A percentile compares a stretch with the other conserved stretches of the same genome.
Evolutionary conservation across 192 early-diverging fungal genomes (phyloP).

Genomic region (Obelidium mucronatum): DNA sequence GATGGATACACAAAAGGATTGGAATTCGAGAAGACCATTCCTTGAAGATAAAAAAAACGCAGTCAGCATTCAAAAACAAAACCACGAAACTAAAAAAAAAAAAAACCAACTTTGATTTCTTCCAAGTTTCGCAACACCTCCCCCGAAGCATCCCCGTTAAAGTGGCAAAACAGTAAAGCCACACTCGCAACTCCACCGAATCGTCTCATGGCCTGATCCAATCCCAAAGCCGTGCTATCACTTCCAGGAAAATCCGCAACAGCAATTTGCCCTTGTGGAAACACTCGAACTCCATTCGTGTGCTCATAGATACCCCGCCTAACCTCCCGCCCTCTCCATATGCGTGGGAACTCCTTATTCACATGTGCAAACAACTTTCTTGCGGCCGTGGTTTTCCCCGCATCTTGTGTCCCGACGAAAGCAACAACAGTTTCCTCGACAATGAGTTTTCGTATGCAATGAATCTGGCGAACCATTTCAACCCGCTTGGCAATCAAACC

Average conservation of each 20-base stretch:
- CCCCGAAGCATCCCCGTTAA: slow-evolving; percentile 41
- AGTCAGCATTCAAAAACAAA: neutral
- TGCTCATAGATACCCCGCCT: slow-evolving; percentile 40
- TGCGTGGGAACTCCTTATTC: slow-evolving; percentile 37
- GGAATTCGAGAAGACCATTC: slow-evolving; percentile 44
- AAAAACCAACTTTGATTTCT: slow-evolving; percentile 29
- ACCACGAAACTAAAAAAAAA: neutral
- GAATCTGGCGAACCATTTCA: slow-evolving; percentile 41
- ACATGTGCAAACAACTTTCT: slow-evolving; percentile 39
- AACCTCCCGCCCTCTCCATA: slow-evolving; percentile 27
- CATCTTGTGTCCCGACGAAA: slow-evolving; percentile 41
- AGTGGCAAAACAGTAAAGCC: slow-evolving; percentile 41
- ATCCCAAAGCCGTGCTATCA: slow-evolving; percentile 31
- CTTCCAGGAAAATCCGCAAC: slow-evolving; percentile 43
- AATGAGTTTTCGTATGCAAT: slow-evolving; percentile 36
- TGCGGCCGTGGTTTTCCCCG: slow-evolving; percentile 43
- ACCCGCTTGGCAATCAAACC: slow-evolving; percentile 33
- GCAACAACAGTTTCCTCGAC: slow-evolving; percentile 45
- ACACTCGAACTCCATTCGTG: slow-evolving; percentile 39
- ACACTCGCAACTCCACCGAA: slow-evolving; percentile 43
- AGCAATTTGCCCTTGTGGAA: slow-evolving; percentile 37
- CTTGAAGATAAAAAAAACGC: neutral
- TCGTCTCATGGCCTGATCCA: slow-evolving; percentile 43
- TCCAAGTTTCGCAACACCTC: slow-evolving; percentile 42
- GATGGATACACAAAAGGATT: slow-evolving; percentile 42